These are phyloP conservation scores for Fusarium sp. DNA, from an alignment of 2,329 filamentous ascomycete species.

Conservation along the genomic window DNA sequence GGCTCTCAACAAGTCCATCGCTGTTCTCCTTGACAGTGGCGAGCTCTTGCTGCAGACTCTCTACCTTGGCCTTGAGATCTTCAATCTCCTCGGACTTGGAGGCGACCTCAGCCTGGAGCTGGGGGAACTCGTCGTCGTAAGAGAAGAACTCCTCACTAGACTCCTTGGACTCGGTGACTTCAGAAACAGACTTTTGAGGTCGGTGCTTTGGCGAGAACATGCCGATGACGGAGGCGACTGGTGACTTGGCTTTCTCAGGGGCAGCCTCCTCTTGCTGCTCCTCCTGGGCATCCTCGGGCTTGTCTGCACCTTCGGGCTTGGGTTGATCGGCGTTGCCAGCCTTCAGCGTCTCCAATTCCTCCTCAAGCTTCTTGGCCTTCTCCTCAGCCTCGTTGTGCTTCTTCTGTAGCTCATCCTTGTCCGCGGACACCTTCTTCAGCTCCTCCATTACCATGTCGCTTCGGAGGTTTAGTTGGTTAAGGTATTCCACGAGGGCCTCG, in stretches of 20 bases:
- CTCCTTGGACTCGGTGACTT: constrained; percentile 44
- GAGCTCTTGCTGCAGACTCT: constrained; percentile 76
- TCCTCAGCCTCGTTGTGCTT: constrained; percentile 78
- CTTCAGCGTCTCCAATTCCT: constrained; percentile 69
- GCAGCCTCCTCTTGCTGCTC: constrained; percentile 43
- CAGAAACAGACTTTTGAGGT: constrained; percentile 44
- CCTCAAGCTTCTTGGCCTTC: constrained; percentile 69
- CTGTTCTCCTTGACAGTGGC: constrained; percentile 78
- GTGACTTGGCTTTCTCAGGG: constrained; percentile 55
- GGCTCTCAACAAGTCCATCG: constrained; percentile 71
- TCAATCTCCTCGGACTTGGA: constrained; percentile 78
- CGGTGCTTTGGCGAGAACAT: constrained; percentile 64
- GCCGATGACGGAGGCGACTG: constrained; percentile 60
- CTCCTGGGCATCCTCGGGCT: constrained; percentile 43
- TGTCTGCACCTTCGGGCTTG: constrained; percentile 48
- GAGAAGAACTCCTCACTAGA: constrained; percentile 86
- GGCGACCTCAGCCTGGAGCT: constrained; percentile 80
- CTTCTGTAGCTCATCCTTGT: constrained; percentile 84
- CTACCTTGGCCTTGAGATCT: constrained; percentile 76
- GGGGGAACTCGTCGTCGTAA: constrained; percentile 87
- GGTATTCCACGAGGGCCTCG: constrained; percentile 85
- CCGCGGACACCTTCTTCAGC: constrained; percentile 84
- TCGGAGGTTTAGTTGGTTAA: constrained; percentile 87
- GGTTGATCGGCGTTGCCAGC: constrained; percentile 45
- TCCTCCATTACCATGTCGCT: constrained; percentile 95